phyloP scores from a whole-genome alignment of 352 stramenopile genomes.

The Pythium sukuiense region DNA sequence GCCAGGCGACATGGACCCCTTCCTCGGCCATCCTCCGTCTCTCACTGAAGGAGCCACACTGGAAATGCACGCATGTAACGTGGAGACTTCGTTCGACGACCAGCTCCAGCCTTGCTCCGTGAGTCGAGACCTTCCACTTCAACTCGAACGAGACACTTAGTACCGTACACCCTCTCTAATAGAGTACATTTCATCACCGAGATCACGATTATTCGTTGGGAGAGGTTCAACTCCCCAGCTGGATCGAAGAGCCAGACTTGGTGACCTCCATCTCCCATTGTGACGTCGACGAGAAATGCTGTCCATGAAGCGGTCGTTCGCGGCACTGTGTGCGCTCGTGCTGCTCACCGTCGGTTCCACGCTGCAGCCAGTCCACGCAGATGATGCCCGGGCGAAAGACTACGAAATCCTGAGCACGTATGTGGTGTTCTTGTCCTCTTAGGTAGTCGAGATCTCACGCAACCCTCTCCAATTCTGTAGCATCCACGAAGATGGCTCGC shows the following conservation, averaged over 20 bases:
- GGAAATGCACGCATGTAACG: conserved; percentile 1
- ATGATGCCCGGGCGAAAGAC: conserved; percentile 10
- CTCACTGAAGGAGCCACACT: conserved; percentile 1
- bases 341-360: conserved; percentile 13
- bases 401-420: conserved; percentile 31
- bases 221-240: conserved; percentile 6
- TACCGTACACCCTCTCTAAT: neutral
- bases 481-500: conserved; percentile 40
- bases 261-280: neutral
- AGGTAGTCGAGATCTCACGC: neutral
- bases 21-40: conserved; percentile 21
- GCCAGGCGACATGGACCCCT: conserved; percentile 49
- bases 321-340: conserved; percentile 15
- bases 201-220: neutral
- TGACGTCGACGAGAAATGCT: neutral
- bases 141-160: neutral
- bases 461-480: neutral
- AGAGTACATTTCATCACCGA: neutral
- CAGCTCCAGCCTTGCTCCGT: conserved; percentile 12
- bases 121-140: neutral
- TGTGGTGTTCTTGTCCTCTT: neutral
- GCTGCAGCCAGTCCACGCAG: neutral
- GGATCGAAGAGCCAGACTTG: conserved; percentile 1
- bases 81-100: conserved; percentile 24
- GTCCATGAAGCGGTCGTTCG: conserved; percentile 12